Evolutionary conservation across 495 filamentous ascomycete species (phyloP).

Genomic region (Xylaria palmicola): DNA sequence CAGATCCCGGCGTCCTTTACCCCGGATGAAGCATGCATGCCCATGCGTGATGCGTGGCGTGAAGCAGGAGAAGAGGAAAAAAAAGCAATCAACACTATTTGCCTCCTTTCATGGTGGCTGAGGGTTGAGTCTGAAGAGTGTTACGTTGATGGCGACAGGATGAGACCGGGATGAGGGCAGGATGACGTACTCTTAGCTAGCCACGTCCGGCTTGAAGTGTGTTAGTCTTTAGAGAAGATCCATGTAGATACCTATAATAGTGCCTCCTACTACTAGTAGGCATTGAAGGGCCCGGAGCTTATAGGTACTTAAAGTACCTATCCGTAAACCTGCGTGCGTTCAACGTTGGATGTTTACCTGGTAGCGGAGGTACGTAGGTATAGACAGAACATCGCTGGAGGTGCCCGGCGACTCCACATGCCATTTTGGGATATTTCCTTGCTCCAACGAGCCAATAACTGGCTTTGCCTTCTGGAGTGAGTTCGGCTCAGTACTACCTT

Average conservation of each 20-base stretch:
- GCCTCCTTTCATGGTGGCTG: neutral
- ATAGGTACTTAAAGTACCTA: too few species aligned
- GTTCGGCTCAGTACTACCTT: too few species aligned
- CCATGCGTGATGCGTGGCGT: neutral
- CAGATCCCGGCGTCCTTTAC: neutral
- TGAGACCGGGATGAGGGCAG: neutral
- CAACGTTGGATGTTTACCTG: too few species aligned
- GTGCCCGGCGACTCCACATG: conserved; percentile 3
- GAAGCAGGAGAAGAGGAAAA: neutral
- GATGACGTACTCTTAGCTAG: conserved; percentile 2
- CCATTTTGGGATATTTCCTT: neutral
- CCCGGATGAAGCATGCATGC: neutral
- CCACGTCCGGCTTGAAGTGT: neutral
- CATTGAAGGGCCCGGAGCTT: too few species aligned
- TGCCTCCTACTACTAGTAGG: too few species aligned
- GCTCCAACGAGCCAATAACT: neutral
- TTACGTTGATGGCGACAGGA: neutral
- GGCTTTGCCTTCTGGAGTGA: too few species aligned
- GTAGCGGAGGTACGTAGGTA: too few species aligned
- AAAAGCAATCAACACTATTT: neutral
- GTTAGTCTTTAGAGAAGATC: too few species aligned
- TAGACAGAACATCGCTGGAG: neutral
- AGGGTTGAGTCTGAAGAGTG: neutral
- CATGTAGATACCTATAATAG: too few species aligned
- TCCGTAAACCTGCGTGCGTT: too few species aligned